A percentile compares a stretch with the other conserved stretches of the same genome.
Conservation (phyloP, 192 early-diverging fungal species). For the Coemansia sp. region DNA sequence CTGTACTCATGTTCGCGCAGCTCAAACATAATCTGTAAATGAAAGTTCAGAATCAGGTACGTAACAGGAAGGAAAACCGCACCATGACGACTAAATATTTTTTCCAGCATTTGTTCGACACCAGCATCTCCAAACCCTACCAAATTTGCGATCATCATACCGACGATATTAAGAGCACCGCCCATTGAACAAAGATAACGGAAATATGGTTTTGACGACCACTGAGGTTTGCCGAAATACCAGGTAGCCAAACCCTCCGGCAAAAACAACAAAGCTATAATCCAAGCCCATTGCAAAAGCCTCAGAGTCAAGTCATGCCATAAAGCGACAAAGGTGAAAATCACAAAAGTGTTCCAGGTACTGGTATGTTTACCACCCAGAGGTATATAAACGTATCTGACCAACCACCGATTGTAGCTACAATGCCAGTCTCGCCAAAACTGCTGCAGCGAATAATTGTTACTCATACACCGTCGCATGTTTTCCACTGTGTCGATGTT, state of each 20-base stretch:
- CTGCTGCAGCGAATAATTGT: conserved; percentile 90
- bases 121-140: conserved; percentile 97
- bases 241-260: conserved; percentile 76
- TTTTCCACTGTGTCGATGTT: conserved; percentile 89
- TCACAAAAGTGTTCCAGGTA: conserved; percentile 76
- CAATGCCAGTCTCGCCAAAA: conserved; percentile 99
- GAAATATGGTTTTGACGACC: conserved; percentile 57
- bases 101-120: conserved; percentile 68
- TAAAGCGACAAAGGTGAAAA: conserved; percentile 96
- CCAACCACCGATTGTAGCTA: conserved; percentile 88
- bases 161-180: conserved; percentile 81
- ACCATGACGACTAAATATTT: conserved; percentile 60
- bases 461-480: conserved; percentile 94
- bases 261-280: conserved; percentile 82
- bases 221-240: conserved; percentile 40
- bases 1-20: conserved; percentile 71
- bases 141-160: conserved; percentile 95
- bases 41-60: conserved; percentile 61
- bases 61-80: conserved; percentile 55
- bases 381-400: conserved; percentile 89
- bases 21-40: conserved; percentile 82
- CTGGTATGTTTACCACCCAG: conserved; percentile 78
- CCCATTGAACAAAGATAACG: conserved; percentile 81
- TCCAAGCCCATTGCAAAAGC: conserved; percentile 89
- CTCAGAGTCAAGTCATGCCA: conserved; percentile 94